Conservation (phyloP, 148 eudicot species). For the Rhododendron ferrugineum region DNA sequence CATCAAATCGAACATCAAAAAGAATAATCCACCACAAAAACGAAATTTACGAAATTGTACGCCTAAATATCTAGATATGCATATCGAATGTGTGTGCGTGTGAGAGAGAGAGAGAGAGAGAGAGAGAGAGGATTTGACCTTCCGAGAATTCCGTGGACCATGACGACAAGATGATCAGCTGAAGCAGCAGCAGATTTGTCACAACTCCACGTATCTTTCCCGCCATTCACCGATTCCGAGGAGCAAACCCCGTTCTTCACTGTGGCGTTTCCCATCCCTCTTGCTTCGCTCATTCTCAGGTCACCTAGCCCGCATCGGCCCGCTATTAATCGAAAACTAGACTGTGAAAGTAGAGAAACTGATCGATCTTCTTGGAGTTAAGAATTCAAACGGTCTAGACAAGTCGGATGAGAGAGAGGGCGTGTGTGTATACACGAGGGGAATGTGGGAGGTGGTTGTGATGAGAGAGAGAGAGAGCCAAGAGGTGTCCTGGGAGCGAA, state of each 20-base stretch:
- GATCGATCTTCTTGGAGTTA: not conserved
- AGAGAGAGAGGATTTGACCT: not conserved
- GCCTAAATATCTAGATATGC: not conserved
- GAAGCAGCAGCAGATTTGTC: not conserved
- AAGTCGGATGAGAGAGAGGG: not conserved
- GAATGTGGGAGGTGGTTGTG: not conserved
- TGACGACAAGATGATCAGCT: constrained; percentile 3
- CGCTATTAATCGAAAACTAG: not conserved
- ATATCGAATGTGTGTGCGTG: not conserved
- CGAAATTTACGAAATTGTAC: not conserved
- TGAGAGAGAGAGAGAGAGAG: not conserved
- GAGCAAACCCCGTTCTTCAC: not conserved
- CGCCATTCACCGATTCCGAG: not conserved
- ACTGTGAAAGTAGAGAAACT: not conserved
- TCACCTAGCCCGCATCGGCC: not conserved
- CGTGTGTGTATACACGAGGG: not conserved
- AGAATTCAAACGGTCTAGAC: not conserved
- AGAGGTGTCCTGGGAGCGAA: not conserved
- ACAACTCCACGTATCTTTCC: not conserved
- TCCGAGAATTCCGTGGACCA: constrained; percentile 7
- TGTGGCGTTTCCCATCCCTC: not conserved
- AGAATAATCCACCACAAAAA: not conserved
- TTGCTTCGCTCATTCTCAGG: not conserved
- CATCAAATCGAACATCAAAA: not conserved
- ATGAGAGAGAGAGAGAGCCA: not conserved